Evolutionary conservation across 768 basidiomycete species (phyloP), one percentile per base, ranked within the genome.

Genomic region (Termitomyces sp.): DNA sequence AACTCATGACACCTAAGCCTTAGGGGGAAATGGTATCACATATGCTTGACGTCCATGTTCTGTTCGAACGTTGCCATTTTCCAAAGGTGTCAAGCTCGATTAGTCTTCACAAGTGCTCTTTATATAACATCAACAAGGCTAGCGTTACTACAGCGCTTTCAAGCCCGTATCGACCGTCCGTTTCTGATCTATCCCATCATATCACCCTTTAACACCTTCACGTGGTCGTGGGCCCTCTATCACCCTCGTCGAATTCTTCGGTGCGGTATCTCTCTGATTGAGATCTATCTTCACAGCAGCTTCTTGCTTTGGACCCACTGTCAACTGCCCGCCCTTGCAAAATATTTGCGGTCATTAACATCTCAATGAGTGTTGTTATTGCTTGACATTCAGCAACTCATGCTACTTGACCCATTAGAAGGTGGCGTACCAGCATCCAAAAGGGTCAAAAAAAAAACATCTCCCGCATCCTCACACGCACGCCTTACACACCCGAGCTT

Each of bases 351-450:
- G 34, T 20, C 63, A 47, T 30, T 52, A 45, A 50, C 58, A 31
- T 62, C 63, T 36, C 60, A 68, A 31, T 80, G 80, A 57, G 80
- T 83, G 27, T 81, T 87, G 59, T 80, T 87, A 60, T 72, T 86
- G 58, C 76, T 86, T 64, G 84, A 85, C 66, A 77, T 82, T 57
- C 86, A 88, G 68, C 69, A 68, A 33, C 74, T 74, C 63, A 76
- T 82, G 73, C 75, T 88, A 58, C 67, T 72, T 44, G 71, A 76
- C 37, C 76, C 82, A 3, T 74, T 77, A 5, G 62, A 72, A 12
- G 37, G 52, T 33, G 84, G 82, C 50, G 81, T 88, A 13, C 85
- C 85, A 39, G 65, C 75, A 13, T 74, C 81, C 0, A 54, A 64
- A 34, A 47, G 56, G 36, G 75, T 84, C 36, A 75, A 74, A 55